Conservation (phyloP, 768 basidiomycete genomes). For the Suillus occidentalis region DNA sequence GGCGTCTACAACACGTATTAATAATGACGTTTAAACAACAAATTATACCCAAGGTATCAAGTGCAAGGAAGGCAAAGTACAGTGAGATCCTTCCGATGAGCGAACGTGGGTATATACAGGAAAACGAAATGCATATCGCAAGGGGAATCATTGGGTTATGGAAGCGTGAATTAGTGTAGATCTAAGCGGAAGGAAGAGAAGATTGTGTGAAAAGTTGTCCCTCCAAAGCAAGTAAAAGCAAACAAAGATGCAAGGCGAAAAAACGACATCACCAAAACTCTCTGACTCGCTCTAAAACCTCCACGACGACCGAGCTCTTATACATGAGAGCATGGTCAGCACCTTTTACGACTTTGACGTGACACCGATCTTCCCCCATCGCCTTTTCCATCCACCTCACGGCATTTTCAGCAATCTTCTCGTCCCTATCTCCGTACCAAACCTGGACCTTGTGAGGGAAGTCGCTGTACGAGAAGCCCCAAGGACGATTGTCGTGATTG, state of each 20-base stretch:
- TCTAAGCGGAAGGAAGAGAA: constrained; percentile 11
- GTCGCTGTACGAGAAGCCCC: constrained; percentile 87
- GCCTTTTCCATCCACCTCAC: constrained; percentile 90
- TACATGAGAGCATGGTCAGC: constrained; percentile 96
- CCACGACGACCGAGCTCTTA: constrained; percentile 81
- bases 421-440: constrained; percentile 94
- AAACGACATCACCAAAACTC: constrained; percentile 47
- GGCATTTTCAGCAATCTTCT: constrained; percentile 88
- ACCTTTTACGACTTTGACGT: constrained; percentile 79
- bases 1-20: constrained; percentile 25
- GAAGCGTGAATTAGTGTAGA: constrained; percentile 4
- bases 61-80: constrained; percentile 29
- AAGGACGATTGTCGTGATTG: constrained; percentile 83
- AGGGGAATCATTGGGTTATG: constrained; percentile 6
- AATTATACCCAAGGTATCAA: constrained; percentile 29
- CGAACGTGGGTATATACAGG: constrained; percentile 16
- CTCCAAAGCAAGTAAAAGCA: constrained; percentile 16
- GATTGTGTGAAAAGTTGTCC: constrained; percentile 16
- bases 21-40: constrained; percentile 34
- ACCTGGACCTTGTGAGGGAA: constrained; percentile 77
- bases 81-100: constrained; percentile 29
- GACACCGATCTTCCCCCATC: constrained; percentile 74
- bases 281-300: constrained; percentile 72
- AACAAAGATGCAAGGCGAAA: constrained; percentile 4
- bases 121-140: constrained; percentile 19